A percentile compares a stretch with the other conserved stretches of the same genome.
Evolutionary conservation across 2,329 filamentous ascomycete species (phyloP).

Genomic region (Aspergillus clavatus): DNA sequence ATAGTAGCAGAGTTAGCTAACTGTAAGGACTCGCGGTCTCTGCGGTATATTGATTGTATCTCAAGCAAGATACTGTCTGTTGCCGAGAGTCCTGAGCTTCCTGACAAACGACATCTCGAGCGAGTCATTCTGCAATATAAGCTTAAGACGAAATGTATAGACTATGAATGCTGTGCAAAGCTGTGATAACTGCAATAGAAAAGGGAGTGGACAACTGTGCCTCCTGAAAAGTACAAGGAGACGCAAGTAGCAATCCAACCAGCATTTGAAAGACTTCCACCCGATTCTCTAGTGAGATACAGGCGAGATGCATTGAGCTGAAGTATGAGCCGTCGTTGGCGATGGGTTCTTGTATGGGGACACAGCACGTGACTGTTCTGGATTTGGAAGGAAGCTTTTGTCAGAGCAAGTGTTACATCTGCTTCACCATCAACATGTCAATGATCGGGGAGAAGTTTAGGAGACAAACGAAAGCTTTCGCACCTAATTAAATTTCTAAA

Average conservation of each 20-base stretch:
- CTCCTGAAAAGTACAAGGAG: not conserved
- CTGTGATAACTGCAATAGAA: not conserved
- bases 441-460: conserved; percentile 1
- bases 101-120: not conserved
- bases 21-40: not conserved
- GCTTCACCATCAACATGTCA: not conserved
- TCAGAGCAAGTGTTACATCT: not conserved
- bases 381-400: not conserved
- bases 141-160: not conserved
- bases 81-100: not conserved
- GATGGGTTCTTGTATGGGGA: conserved; percentile 12
- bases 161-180: not conserved
- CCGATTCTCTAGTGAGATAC: not conserved
- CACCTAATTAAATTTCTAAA: no score
- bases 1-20: not conserved
- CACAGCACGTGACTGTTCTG: not conserved
- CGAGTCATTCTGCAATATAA: not conserved
- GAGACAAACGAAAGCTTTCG: not conserved
- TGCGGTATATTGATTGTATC: not conserved
- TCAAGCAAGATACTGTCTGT: not conserved
- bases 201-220: not conserved
- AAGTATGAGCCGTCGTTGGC: not conserved
- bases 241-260: not conserved
- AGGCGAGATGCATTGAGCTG: not conserved
- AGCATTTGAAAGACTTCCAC: not conserved